These are phyloP conservation scores for Paramecium octaurelia DNA, from an alignment of 73 alveolate genomes.

Conservation along the genomic window DNA sequence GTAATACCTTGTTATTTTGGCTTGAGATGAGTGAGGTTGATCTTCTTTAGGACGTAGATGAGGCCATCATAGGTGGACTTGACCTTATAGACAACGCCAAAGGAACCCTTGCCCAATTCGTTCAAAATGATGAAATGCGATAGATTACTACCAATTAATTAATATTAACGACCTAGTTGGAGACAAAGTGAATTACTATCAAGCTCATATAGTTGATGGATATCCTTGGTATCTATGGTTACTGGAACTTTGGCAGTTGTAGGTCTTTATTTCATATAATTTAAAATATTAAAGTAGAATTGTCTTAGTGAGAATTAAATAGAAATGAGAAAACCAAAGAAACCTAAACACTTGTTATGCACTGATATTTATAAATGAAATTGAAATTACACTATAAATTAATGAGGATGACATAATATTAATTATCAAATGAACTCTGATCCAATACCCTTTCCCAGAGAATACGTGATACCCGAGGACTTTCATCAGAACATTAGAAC, in stretches of 20 bases:
- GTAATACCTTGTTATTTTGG: conserved; percentile 75
- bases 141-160: conserved; percentile 58
- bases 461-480: neutral
- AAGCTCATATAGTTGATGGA: neutral
- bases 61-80: conserved; percentile 69
- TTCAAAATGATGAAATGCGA: conserved; percentile 81
- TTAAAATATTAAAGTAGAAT: neutral
- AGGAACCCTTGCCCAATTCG: conserved; percentile 92
- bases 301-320: neutral
- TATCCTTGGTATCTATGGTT: neutral
- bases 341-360: neutral
- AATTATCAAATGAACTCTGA: neutral
- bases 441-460: neutral
- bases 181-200: neutral
- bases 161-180: conserved; percentile 11
- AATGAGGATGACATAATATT: neutral
- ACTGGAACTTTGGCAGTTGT: conserved; percentile 37
- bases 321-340: neutral
- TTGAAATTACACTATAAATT: neutral
- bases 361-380: neutral
- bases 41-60: conserved; percentile 88
- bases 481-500: neutral
- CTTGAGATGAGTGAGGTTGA: conserved; percentile 87
- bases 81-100: conserved; percentile 91
- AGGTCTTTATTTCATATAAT: conserved; percentile 44